Evolutionary conservation across 1,139 yeast species (phyloP), one percentile per base, ranked within the genome.

Genomic region (Groenewaldozyma sp.): DNA sequence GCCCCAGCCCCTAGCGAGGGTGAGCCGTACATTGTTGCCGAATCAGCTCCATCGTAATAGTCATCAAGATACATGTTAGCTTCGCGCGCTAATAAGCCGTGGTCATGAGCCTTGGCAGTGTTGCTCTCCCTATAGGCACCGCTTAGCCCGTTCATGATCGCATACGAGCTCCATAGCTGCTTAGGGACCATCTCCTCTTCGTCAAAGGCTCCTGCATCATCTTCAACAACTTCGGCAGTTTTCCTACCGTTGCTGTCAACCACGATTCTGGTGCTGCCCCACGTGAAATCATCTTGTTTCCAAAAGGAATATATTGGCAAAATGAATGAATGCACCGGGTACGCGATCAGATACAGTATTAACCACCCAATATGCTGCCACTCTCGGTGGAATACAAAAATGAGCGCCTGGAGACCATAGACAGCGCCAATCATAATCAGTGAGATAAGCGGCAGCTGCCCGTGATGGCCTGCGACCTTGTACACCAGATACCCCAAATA

Each of bases 311-410:
- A 62, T 24, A 62, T 50, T 2, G 66, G 66, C 20, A 62, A 46
- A 13, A 59, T 42, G 40, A 62, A 58, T 7, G 65, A 60, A 36
- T 62, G 65, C 36, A 62, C 45, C 1, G 66, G 66, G 41, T 59
- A 60, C 4, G 64, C 65, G 2, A 58, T 46, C 16, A 62, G 40
- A 41, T 62, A 62, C 22, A 62, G 60, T 14, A 62, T 43, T 64
- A 62, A 62, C 66, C 66, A 62, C 37, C 61, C 63, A 22, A 62
- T 49, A 43, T 61, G 64, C 45, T 62, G 63, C 65, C 65, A 62
- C 36, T 62, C 62, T 9, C 61, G 53, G 35, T 60, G 53, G 38
- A 62, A 20, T 28, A 62, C 47, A 42, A 60, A 62, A 13, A 62
- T 57, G 3, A 59, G 43, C 2, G 62, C 62, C 38, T 62, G 66